Percentiles rank a stretch among this genome's conserved stretches.
These are phyloP conservation scores for Nakazawaea ishiwadae DNA, from an alignment of 805 yeast genomes.

Conservation along the genomic window DNA sequence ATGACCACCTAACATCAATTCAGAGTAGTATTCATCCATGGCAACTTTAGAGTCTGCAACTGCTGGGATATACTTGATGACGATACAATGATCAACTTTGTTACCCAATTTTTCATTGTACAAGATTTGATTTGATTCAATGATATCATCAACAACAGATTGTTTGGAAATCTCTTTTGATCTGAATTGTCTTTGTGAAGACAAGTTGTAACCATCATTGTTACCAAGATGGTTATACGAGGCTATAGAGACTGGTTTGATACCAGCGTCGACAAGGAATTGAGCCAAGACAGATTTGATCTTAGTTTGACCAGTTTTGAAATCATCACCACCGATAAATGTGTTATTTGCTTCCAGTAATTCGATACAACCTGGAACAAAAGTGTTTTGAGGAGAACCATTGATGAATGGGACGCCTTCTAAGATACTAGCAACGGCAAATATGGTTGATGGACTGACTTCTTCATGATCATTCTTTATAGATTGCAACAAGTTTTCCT, in stretches of 20 bases:
- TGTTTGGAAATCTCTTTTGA: conserved; percentile 93
- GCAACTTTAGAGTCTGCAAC: conserved; percentile 97
- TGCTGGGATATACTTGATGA: conserved; percentile 88
- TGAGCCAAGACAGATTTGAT: conserved; percentile 95
- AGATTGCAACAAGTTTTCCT: conserved; percentile 69
- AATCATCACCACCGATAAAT: conserved; percentile 95
- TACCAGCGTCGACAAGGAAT: conserved; percentile 95
- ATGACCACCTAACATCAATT: conserved; percentile 96
- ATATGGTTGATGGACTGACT: conserved; percentile 88
- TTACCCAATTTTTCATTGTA: conserved; percentile 78
- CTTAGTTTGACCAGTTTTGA: conserved; percentile 95
- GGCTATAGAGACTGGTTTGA: conserved; percentile 89
- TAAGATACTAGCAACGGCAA: conserved; percentile 89
- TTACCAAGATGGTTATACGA: conserved; percentile 96
- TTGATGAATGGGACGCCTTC: conserved; percentile 89
- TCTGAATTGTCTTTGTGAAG: conserved; percentile 89
- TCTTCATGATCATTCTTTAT: conserved; percentile 78
- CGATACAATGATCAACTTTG: conserved; percentile 88
- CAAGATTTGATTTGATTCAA: conserved; percentile 78
- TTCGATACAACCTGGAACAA: conserved; percentile 92
- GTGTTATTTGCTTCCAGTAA: conserved; percentile 73
- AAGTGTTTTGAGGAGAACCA: conserved; percentile 97
- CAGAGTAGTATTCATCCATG: conserved; percentile 97
- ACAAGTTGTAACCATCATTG: conserved; percentile 90
- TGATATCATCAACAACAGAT: conserved; percentile 91